Evolutionary conservation across 2,329 filamentous ascomycete genomes (phyloP).

Genomic region (Phyllachora maydis): DNA sequence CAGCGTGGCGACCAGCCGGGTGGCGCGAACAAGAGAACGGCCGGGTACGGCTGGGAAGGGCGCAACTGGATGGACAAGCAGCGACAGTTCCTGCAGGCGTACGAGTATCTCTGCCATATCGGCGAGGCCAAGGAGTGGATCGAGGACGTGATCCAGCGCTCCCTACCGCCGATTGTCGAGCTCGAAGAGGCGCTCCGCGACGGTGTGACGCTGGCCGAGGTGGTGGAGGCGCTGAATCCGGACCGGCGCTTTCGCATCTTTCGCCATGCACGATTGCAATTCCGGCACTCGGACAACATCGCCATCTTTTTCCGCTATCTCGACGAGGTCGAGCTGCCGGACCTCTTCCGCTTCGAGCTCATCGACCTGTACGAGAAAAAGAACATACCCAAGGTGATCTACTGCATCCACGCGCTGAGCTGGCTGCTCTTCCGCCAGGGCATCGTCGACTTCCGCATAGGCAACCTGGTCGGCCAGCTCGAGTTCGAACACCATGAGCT

Average conservation of each 20-base stretch:
- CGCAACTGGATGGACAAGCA: slow-evolving; percentile 99
- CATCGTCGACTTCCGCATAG: slow-evolving; percentile 87
- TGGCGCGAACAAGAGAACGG: slow-evolving; percentile 16
- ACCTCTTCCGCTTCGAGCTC: slow-evolving; percentile 89
- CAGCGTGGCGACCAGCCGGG: slow-evolving; percentile 45
- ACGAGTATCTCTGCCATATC: slow-evolving; percentile 97
- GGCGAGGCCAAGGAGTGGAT: slow-evolving; percentile 99
- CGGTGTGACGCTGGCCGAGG: slow-evolving; percentile 83
- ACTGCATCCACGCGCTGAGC: slow-evolving; percentile 92
- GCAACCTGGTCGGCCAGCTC: slow-evolving; percentile 86
- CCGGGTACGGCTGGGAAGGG: slow-evolving; percentile 52
- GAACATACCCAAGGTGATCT: slow-evolving; percentile 97
- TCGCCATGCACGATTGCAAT: slow-evolving; percentile 66
- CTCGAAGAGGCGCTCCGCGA: slow-evolving; percentile 83
- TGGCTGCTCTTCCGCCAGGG: slow-evolving; percentile 95
- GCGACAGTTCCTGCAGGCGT: slow-evolving; percentile 85
- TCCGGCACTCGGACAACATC: slow-evolving; percentile 93
- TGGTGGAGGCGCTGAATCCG: slow-evolving; percentile 76
- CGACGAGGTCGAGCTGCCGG: slow-evolving; percentile 77
- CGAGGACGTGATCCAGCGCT: slow-evolving; percentile 66
- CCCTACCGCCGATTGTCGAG: slow-evolving; percentile 81
- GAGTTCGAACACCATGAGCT: slow-evolving; percentile 96
- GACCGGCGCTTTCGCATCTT: slow-evolving; percentile 66
- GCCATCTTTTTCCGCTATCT: slow-evolving; percentile 89
- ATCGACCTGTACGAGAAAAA: slow-evolving; percentile 99